Percentiles rank a stretch among this genome's conserved stretches.
Conservation (phyloP, 805 yeast species). For the Monosporozyma siamensis region DNA sequence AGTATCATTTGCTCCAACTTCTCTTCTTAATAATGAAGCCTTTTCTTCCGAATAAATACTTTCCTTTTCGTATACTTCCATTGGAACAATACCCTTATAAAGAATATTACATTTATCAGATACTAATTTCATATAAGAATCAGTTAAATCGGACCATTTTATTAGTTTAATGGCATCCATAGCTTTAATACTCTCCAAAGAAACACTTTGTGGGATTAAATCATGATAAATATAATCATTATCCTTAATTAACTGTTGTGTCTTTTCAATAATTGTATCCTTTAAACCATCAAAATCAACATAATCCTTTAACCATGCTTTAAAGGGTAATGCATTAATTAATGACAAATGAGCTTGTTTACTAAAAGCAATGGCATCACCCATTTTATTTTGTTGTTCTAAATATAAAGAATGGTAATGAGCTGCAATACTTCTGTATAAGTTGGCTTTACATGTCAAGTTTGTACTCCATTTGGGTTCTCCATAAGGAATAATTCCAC, state of each 20-base stretch:
- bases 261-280: slow-evolving; percentile 30
- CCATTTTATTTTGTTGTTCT: slow-evolving; percentile 51
- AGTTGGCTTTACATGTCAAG: slow-evolving; percentile 43
- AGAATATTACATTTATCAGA: slow-evolving; percentile 39
- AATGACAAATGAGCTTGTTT: slow-evolving; percentile 40
- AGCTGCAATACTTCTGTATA: slow-evolving; percentile 50
- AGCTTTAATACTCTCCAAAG: slow-evolving; percentile 30
- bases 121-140: slow-evolving; percentile 31
- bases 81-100: slow-evolving; percentile 73
- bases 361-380: slow-evolving; percentile 65
- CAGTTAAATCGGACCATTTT: slow-evolving; percentile 55
- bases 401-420: slow-evolving; percentile 49
- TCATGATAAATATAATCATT: slow-evolving; percentile 88
- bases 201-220: slow-evolving; percentile 46
- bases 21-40: slow-evolving; percentile 63
- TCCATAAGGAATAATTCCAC: slow-evolving; percentile 29
- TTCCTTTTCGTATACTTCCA: slow-evolving; percentile 77
- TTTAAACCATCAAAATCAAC: slow-evolving; percentile 29
- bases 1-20: slow-evolving; percentile 64
- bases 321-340: slow-evolving; percentile 22
- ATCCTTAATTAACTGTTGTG: slow-evolving; percentile 52
- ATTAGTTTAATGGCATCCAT: slow-evolving; percentile 59
- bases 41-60: slow-evolving; percentile 86
- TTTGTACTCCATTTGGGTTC: slow-evolving; percentile 42
- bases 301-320: slow-evolving; percentile 29